Percentiles rank a stretch among this genome's conserved stretches.
Evolutionary conservation across 2,329 filamentous ascomycete genomes (phyloP).

Genomic region (Claviceps sp.): DNA sequence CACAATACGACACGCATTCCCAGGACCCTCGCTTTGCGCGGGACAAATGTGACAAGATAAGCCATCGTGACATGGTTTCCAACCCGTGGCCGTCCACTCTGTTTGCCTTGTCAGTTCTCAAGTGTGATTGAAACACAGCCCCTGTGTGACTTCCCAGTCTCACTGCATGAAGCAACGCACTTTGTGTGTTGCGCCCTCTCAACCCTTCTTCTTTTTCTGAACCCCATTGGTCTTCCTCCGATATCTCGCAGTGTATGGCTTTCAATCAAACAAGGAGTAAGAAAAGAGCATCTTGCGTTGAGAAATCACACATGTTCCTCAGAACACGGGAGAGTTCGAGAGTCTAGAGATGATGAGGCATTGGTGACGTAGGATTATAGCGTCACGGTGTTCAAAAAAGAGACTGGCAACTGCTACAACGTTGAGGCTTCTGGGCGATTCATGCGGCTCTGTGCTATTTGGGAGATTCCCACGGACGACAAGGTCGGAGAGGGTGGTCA

Average conservation of each 20-base stretch:
- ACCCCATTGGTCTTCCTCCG: too few species aligned
- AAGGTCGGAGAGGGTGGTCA: not conserved
- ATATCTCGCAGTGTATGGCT: not conserved
- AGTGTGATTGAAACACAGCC: not conserved
- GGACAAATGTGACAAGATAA: not conserved
- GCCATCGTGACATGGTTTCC: not conserved
- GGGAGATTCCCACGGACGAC: not conserved
- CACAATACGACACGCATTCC: too few species aligned
- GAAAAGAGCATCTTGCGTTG: not conserved
- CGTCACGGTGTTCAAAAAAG: not conserved
- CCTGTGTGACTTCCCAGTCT: not conserved
- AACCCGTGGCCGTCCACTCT: not conserved
- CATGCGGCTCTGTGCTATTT: not conserved
- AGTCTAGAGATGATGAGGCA: not conserved
- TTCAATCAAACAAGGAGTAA: too few species aligned
- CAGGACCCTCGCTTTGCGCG: not conserved
- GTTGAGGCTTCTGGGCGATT: not conserved
- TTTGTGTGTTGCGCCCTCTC: not conserved
- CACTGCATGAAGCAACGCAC: not conserved
- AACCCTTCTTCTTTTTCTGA: not conserved
- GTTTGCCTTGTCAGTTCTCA: not conserved
- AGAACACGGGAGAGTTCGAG: not conserved
- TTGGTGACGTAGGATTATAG: not conserved
- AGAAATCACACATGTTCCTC: not conserved
- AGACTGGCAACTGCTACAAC: not conserved